Evolutionary conservation across 2,329 filamentous ascomycete genomes (phyloP), one percentile per base, ranked within the genome.

Genomic region (Xylaria sp.): DNA sequence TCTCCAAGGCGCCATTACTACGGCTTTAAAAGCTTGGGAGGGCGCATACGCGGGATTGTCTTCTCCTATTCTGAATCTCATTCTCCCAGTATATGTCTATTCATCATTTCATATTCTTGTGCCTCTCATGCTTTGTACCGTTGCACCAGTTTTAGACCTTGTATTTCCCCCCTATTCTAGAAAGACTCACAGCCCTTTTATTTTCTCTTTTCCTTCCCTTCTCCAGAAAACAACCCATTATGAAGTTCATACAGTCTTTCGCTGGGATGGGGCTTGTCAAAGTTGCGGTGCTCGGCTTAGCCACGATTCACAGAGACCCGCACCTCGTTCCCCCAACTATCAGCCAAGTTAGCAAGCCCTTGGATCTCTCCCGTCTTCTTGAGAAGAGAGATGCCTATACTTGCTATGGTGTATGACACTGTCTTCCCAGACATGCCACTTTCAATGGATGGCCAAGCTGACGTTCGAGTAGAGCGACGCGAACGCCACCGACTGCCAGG

Each of bases 371-470:
- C 13, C 66, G 7, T 9, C 13, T n/a, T 20, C 64, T 77, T 7
- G 56, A 66, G 60, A 78, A 77, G 51, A 73, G 76, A 67, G 76
- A 78, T 57, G 76, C 74, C 23, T 78, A 70, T 59, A 75, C 73
- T 46, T 78, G 76, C 58, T 77, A 76, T 49, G 74, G 76, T 7
- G 76, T 78, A 74, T 59, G 74, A 60, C n/a, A 10, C 13, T 33
- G 7, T 1, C 46, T 43, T 39, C 7, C 55, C 13, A 18, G 33
- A 31, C 20, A n/a, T n/a, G 1, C 20, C n/a, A 7, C 2, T 46
- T 51, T 15, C 7, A 12, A 28, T n/a, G 20, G 25, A 31, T 5
- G 20, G 2, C 10, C 10, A 59, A 31, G 23, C 63, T 69, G 48
- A 72, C 39, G 12, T 25, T 9, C 6, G 7, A 49, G 13, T 33